phyloP scores from a whole-genome alignment of 371 early-diverging fungal genomes.

The Phascolomyces articulosus region DNA sequence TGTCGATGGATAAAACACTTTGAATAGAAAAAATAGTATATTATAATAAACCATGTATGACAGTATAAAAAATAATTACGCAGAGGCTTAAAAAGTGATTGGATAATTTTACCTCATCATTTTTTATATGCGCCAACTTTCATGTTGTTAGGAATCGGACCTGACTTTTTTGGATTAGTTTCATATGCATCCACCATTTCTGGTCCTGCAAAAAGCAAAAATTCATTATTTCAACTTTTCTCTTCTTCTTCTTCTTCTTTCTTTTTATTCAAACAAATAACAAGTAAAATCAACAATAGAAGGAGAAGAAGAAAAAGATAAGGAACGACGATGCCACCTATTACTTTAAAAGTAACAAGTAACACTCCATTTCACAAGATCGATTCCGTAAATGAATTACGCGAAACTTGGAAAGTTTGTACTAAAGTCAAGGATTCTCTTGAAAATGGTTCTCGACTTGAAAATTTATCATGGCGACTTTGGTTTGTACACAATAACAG shows the following conservation, averaged over 20 bases:
- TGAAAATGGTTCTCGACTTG: constrained; percentile 83
- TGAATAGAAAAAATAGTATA: no score
- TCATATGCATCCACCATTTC: no score
- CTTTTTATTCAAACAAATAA: background rate
- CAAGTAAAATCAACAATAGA: no score
- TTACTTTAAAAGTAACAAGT: constrained; percentile 72
- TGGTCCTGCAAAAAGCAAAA: no score
- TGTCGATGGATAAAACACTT: no score
- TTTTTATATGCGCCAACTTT: background rate
- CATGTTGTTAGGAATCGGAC: background rate
- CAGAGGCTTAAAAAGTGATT: background rate
- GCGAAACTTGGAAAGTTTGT: constrained; percentile 82
- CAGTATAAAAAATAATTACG: no score
- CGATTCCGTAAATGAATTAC: constrained; percentile 73
- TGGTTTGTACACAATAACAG: constrained; percentile 76
- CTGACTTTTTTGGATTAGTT: background rate
- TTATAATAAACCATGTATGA: no score
- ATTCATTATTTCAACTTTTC: constrained; percentile 5
- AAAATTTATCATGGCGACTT: constrained; percentile 89
- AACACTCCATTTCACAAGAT: constrained; percentile 66
- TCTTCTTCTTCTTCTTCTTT: constrained; percentile 2
- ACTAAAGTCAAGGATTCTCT: constrained; percentile 90
- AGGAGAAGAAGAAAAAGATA: no score
- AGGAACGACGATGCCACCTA: constrained; percentile 63
- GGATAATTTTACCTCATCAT: background rate